These are phyloP conservation scores for Pseudogymnoascus sp. DNA, from an alignment of 2,329 filamentous ascomycete species.

Conservation along the genomic window DNA sequence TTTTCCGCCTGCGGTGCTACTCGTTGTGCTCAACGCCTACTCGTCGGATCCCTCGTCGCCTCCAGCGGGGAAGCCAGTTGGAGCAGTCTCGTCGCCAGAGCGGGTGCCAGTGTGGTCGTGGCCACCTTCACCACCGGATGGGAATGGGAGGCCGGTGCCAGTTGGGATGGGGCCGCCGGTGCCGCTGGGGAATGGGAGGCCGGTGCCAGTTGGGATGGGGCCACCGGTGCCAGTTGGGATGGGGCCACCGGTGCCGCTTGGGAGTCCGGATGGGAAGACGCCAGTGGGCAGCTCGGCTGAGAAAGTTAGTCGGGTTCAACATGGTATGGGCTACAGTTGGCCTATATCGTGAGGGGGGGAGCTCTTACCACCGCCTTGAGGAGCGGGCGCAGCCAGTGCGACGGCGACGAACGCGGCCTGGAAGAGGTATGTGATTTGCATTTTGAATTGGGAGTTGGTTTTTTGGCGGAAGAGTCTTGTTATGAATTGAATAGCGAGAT, in stretches of 20 bases:
- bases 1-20: not conserved
- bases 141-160: not conserved
- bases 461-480: not conserved
- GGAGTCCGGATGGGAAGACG: not conserved
- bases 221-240: not conserved
- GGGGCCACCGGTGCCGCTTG: not conserved
- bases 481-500: not conserved
- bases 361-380: not conserved
- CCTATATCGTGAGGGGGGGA: not conserved
- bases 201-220: not conserved
- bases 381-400: conserved; percentile 4
- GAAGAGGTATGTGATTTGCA: not conserved
- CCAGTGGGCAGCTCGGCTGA: not conserved
- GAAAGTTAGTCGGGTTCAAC: not conserved
- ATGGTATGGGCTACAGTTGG: not conserved
- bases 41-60: not conserved
- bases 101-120: not conserved
- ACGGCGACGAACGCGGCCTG: not conserved
- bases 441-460: not conserved
- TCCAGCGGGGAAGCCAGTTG: not conserved
- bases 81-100: not conserved
- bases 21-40: not conserved
- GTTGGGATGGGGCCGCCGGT: not conserved
- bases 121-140: not conserved
- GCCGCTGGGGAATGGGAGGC: not conserved